phyloP scores from a whole-genome alignment of 2,329 filamentous ascomycete genomes.

The Fusarium floridanum region DNA sequence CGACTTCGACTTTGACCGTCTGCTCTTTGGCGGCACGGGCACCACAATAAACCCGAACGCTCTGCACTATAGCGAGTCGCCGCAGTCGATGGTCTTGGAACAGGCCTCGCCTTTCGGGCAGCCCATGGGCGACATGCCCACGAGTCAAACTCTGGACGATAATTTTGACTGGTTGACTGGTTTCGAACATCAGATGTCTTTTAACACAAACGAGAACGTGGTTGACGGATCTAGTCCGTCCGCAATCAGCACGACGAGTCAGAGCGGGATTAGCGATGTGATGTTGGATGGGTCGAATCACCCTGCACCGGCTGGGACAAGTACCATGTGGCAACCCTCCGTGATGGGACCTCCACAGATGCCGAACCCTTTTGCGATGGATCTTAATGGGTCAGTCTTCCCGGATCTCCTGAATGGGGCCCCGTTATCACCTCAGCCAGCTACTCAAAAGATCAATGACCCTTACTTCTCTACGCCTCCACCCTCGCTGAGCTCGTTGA shows the following conservation, averaged over 20 bases:
- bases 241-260: conserved; percentile 93
- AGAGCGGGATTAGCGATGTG: conserved; percentile 90
- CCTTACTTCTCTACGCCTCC: conserved; percentile 84
- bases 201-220: conserved; percentile 80
- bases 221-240: conserved; percentile 96
- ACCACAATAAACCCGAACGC: conserved; percentile 78
- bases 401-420: conserved; percentile 80
- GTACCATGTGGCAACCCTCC: conserved; percentile 77
- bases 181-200: conserved; percentile 82
- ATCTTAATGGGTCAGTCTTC: conserved; percentile 80
- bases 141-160: conserved; percentile 76
- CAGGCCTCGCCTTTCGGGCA: conserved; percentile 71
- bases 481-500: conserved; percentile 79
- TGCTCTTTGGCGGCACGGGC: conserved; percentile 75
- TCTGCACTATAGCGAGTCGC: conserved; percentile 86
- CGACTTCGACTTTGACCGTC: conserved; percentile 62
- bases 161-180: conserved; percentile 85
- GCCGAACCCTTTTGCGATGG: conserved; percentile 78
- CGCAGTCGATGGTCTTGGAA: conserved; percentile 74
- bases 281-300: conserved; percentile 87
- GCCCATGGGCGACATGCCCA: conserved; percentile 69
- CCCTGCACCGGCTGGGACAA: conserved; percentile 64
- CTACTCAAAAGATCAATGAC: conserved; percentile 78
- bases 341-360: conserved; percentile 78
- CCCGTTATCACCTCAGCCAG: conserved; percentile 82